Evolutionary conservation across 2,329 filamentous ascomycete genomes (phyloP).

Genomic region (Teratosphaeriaceae sp.): DNA sequence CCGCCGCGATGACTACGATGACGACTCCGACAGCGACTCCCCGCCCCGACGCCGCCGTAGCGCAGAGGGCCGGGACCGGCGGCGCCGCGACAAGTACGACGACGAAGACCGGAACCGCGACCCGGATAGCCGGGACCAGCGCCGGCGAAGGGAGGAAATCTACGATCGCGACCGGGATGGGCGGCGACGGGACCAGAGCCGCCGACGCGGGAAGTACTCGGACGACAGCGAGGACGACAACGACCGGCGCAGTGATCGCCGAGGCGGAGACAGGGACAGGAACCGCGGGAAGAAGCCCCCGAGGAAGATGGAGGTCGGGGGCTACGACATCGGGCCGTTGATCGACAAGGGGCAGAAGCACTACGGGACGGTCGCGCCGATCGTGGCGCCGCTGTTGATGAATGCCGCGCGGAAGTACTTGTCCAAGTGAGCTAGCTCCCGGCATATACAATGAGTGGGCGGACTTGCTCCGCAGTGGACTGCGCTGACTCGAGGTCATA

Average conservation of each 20-base stretch:
- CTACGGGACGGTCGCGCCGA: conserved; percentile 25
- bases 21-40: conserved; percentile 11
- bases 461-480: too few species aligned
- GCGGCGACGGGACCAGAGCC: background rate
- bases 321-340: conserved; percentile 27
- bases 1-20: conserved; percentile 17
- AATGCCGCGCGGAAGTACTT: conserved; percentile 21
- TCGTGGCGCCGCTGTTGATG: conserved; percentile 26
- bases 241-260: conserved; percentile 15
- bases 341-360: conserved; percentile 29
- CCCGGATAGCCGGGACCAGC: conserved; percentile 15
- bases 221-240: conserved; percentile 13
- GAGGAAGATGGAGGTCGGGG: conserved; percentile 26
- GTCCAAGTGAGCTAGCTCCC: conserved; percentile 1
- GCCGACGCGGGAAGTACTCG: conserved; percentile 2
- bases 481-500: too few species aligned
- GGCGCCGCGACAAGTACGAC: conserved; percentile 14
- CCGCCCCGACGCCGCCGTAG: conserved; percentile 8
- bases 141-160: conserved; percentile 15
- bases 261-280: conserved; percentile 8
- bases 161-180: conserved; percentile 19
- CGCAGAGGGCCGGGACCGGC: conserved; percentile 8
- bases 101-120: conserved; percentile 12
- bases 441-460: conserved; percentile 1
- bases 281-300: conserved; percentile 16